A percentile compares a stretch with the other conserved stretches of the same genome.
Conservation (phyloP, 495 filamentous ascomycete genomes). For the Bombardia bombarda region DNA sequence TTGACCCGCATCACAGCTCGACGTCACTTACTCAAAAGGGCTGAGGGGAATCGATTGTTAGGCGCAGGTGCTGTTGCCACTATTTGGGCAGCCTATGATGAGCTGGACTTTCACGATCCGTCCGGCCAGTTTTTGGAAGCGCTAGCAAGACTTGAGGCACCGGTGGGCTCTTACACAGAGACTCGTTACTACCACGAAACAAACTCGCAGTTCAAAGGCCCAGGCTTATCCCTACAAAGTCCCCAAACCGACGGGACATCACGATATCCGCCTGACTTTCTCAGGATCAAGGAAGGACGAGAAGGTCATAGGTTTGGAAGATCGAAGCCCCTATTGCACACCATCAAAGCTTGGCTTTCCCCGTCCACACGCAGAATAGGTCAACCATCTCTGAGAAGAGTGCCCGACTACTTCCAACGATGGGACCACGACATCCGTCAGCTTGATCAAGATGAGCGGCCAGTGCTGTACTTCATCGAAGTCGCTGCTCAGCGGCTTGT, state of each 20-base stretch:
- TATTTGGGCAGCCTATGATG: conserved; percentile 7
- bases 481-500: conserved; percentile 10
- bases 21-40: not conserved
- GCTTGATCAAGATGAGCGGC: conserved; percentile 1
- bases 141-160: not conserved
- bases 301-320: not conserved
- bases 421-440: conserved; percentile 6
- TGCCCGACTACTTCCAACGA: not conserved
- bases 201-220: not conserved
- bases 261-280: not conserved
- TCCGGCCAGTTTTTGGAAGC: not conserved
- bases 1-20: conserved; percentile 9
- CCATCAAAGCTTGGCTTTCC: too few relatives aligned
- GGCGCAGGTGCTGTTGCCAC: conserved; percentile 5
- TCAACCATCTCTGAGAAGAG: too few relatives aligned
- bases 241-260: too few relatives aligned
- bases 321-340: too few relatives aligned
- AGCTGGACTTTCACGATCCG: conserved; percentile 7
- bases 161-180: too few relatives aligned
- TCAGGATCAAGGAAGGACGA: not conserved
- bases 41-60: not conserved
- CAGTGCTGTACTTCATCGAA: conserved; percentile 5
- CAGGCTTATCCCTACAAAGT: too few relatives aligned
- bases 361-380: too few relatives aligned
- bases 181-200: not conserved